Percentiles rank a stretch among this genome's conserved stretches.
Evolutionary conservation across 1,284 basidiomycete genomes (phyloP).

Genomic region (Boletellus sp.): DNA sequence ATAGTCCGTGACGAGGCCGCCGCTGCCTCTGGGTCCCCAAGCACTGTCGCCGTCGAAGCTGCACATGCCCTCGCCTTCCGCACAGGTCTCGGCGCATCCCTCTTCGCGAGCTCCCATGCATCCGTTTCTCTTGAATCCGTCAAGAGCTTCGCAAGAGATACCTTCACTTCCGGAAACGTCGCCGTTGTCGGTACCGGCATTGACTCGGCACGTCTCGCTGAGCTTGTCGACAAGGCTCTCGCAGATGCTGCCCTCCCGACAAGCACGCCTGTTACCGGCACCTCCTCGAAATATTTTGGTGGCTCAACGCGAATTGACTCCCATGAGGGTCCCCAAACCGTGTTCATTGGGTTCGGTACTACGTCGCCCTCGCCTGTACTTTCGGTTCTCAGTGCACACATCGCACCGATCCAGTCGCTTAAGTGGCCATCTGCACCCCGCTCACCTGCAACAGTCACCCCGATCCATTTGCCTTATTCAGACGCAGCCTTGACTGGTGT

Average conservation of each 20-base stretch:
- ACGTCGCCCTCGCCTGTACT: conserved; percentile 66
- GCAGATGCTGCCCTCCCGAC: conserved; percentile 43
- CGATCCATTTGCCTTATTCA: conserved; percentile 82
- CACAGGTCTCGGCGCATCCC: conserved; percentile 81
- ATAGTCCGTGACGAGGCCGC: conserved; percentile 67
- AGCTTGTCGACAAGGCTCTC: conserved; percentile 73
- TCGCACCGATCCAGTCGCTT: conserved; percentile 69
- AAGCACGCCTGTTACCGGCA: conserved; percentile 37
- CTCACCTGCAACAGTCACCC: conserved; percentile 55
- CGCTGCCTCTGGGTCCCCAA: conserved; percentile 59
- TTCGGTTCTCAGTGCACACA: conserved; percentile 72
- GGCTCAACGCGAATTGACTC: conserved; percentile 74
- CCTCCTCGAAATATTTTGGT: conserved; percentile 71
- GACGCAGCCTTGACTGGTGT: conserved; percentile 86
- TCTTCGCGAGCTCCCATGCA: conserved; percentile 74
- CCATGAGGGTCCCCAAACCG: conserved; percentile 65
- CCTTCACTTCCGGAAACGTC: conserved; percentile 76
- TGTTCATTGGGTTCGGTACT: conserved; percentile 81
- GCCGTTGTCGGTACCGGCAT: conserved; percentile 87
- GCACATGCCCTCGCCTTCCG: conserved; percentile 91
- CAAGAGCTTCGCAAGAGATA: conserved; percentile 66
- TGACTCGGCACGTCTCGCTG: conserved; percentile 62
- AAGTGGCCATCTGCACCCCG: conserved; percentile 76
- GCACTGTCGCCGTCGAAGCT: conserved; percentile 69
- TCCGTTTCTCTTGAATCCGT: conserved; percentile 66